These are phyloP conservation scores for Leccinellum rugosiceps DNA, from an alignment of 768 basidiomycete genomes.

Conservation along the genomic window DNA sequence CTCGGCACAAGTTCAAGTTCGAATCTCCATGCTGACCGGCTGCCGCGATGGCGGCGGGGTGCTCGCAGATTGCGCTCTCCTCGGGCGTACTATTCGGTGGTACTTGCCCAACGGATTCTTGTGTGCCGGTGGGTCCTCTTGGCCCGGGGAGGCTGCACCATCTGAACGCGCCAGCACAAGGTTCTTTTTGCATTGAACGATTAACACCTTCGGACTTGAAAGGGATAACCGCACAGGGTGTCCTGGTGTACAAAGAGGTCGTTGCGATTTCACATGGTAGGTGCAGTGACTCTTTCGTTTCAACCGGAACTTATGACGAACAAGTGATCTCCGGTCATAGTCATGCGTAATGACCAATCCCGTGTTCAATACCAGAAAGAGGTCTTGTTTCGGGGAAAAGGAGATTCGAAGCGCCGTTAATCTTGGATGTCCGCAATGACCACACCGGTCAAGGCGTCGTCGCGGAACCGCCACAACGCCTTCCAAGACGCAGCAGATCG, in stretches of 20 bases:
- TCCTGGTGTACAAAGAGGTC: conserved; percentile 1
- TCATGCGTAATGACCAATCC: conserved; percentile 3
- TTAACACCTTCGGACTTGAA: background rate
- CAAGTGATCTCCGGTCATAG: background rate
- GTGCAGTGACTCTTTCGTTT: background rate
- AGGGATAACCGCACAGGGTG: conserved; percentile 6
- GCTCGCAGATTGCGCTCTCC: conserved; percentile 13
- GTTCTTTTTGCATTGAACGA: background rate
- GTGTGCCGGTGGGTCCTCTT: conserved; percentile 6
- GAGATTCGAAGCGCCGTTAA: conserved; percentile 16
- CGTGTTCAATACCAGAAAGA: background rate
- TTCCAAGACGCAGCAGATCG: conserved; percentile 27
- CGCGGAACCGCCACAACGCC: conserved; percentile 28
- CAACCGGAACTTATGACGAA: conserved; percentile 1
- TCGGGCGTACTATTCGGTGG: conserved; percentile 21
- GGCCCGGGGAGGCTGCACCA: conserved; percentile 1
- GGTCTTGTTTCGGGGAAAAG: conserved; percentile 8
- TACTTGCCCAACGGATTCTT: conserved; percentile 5
- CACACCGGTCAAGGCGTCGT: conserved; percentile 21
- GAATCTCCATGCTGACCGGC: conserved; percentile 21
- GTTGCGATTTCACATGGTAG: background rate
- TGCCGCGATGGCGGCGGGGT: conserved; percentile 28
- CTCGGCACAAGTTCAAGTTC: background rate
- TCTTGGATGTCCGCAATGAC: conserved; percentile 21
- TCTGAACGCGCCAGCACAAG: conserved; percentile 8